phyloP scores from a whole-genome alignment of 495 filamentous ascomycete species.

The Astrothelium subdiscretum region DNA sequence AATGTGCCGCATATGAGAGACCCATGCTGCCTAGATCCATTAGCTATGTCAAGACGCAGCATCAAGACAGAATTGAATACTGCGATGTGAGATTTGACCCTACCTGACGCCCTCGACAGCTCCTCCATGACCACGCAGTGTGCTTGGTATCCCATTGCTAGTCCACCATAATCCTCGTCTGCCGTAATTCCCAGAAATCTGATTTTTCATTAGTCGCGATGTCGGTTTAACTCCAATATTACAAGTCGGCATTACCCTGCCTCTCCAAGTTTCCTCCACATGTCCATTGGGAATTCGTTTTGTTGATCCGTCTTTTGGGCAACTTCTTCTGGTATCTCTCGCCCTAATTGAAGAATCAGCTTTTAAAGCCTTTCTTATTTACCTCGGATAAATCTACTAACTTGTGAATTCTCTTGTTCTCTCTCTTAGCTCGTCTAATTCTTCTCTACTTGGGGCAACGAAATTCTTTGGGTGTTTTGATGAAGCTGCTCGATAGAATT shows the following conservation, averaged over 20 bases:
- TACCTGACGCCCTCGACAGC: slow-evolving; percentile 54
- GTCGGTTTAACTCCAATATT: not conserved
- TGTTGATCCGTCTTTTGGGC: slow-evolving; percentile 67
- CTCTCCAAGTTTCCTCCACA: slow-evolving; percentile 90
- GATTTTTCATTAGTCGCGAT: slow-evolving; percentile 1
- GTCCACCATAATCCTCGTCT: slow-evolving; percentile 83
- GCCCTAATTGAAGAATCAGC: slow-evolving; percentile 24
- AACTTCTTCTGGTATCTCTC: slow-evolving; percentile 73
- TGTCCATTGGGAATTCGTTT: slow-evolving; percentile 80
- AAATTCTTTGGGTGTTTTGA: slow-evolving; percentile 86
- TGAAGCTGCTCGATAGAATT: slow-evolving; percentile 37
- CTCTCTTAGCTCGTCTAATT: slow-evolving; percentile 76
- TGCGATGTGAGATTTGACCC: slow-evolving; percentile 11
- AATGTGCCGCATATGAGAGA: slow-evolving; percentile 89
- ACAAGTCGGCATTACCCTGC: slow-evolving; percentile 43
- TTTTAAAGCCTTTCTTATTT: not conserved
- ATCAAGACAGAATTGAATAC: not conserved
- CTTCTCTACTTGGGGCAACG: slow-evolving; percentile 57
- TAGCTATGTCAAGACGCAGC: not conserved
- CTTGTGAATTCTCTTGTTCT: slow-evolving; percentile 86
- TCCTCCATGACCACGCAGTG: slow-evolving; percentile 97
- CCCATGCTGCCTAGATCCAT: slow-evolving; percentile 65
- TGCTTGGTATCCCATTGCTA: slow-evolving; percentile 92
- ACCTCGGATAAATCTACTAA: slow-evolving; percentile 11
- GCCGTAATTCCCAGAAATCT: slow-evolving; percentile 87